Evolutionary conservation across 306 rosid species (phyloP).

Genomic region (Rosa lucieae): DNA sequence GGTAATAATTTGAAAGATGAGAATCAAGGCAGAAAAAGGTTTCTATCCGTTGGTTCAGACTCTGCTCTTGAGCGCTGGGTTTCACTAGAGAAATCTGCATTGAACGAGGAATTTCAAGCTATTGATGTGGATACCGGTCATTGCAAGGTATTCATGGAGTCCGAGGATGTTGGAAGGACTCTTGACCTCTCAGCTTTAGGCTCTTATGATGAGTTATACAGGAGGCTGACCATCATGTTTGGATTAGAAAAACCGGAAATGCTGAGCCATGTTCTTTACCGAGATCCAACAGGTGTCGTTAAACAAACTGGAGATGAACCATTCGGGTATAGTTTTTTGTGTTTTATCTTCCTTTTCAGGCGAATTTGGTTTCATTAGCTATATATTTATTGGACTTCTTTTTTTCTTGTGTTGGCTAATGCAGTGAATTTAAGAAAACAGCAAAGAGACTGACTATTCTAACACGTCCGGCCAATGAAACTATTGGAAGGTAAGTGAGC

Average conservation of each 20-base stretch:
- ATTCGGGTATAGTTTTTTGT: conserved; percentile 52
- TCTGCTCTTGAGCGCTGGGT: conserved; percentile 36
- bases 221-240: conserved; percentile 76
- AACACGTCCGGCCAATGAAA: conserved; percentile 50
- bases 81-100: conserved; percentile 59
- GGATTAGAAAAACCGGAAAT: conserved; percentile 71
- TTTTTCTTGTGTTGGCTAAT: conserved; percentile 19
- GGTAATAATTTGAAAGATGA: conserved; percentile 31
- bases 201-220: conserved; percentile 80
- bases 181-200: conserved; percentile 63
- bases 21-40: conserved; percentile 41
- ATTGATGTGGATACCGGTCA: conserved; percentile 67
- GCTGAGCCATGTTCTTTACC: conserved; percentile 76
- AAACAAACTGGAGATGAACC: conserved; percentile 88
- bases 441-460: conserved; percentile 81
- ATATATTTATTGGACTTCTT: conserved; percentile 2
- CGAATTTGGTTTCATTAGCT: conserved; percentile 5
- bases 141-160: conserved; percentile 92
- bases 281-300: conserved; percentile 64
- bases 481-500: conserved; percentile 48
- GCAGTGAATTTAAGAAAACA: conserved; percentile 81
- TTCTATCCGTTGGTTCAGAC: conserved; percentile 44
- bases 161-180: conserved; percentile 91
- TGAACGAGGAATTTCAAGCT: conserved; percentile 40
- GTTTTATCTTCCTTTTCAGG: not conserved